Evolutionary conservation across 208 protist species (phyloP).

Genomic region (Leishmania guyanensis): DNA sequence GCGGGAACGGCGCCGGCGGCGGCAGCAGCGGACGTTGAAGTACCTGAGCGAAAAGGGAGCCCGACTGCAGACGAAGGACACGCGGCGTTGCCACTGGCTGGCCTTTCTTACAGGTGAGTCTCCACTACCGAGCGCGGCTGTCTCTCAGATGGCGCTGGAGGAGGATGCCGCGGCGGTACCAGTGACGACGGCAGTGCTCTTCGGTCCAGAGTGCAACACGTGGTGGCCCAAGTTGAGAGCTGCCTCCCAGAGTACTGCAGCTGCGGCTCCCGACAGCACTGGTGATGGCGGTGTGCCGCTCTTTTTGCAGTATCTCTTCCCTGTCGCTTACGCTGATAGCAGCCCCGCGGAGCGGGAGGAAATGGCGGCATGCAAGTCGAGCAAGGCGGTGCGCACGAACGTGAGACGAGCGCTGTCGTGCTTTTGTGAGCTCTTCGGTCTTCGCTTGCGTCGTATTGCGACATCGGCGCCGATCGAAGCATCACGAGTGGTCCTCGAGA

Average conservation of each 20-base stretch:
- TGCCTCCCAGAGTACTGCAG: slow-evolving; percentile 29
- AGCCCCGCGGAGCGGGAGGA: slow-evolving; percentile 19
- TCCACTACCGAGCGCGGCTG: slow-evolving; percentile 20
- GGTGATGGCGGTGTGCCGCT: slow-evolving; percentile 22
- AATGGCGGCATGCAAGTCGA: slow-evolving; percentile 34
- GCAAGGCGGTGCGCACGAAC: slow-evolving; percentile 32
- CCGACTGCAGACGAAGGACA: slow-evolving; percentile 33
- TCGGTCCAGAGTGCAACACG: slow-evolving; percentile 69
- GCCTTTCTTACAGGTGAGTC: slow-evolving; percentile 43
- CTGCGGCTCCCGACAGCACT: neutral
- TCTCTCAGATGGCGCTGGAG: slow-evolving; percentile 13
- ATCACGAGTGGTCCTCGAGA: slow-evolving; percentile 28
- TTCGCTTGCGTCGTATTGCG: slow-evolving; percentile 38
- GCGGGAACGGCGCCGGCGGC: slow-evolving; percentile 31
- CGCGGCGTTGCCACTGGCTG: slow-evolving; percentile 45
- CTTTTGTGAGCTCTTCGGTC: slow-evolving; percentile 78
- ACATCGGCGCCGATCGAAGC: neutral
- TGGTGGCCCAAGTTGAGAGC: slow-evolving; percentile 67
- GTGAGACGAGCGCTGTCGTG: slow-evolving; percentile 59
- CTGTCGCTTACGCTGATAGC: slow-evolving; percentile 17
- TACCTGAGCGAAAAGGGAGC: slow-evolving; percentile 40
- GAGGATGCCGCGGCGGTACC: neutral
- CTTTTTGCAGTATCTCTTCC: slow-evolving; percentile 45
- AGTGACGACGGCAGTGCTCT: slow-evolving; percentile 50
- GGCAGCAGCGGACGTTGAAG: slow-evolving; percentile 22